A percentile compares a stretch with the other conserved stretches of the same genome.
Evolutionary conservation across 768 basidiomycete species (phyloP).

Genomic region (Pleurotus tuber-regium): DNA sequence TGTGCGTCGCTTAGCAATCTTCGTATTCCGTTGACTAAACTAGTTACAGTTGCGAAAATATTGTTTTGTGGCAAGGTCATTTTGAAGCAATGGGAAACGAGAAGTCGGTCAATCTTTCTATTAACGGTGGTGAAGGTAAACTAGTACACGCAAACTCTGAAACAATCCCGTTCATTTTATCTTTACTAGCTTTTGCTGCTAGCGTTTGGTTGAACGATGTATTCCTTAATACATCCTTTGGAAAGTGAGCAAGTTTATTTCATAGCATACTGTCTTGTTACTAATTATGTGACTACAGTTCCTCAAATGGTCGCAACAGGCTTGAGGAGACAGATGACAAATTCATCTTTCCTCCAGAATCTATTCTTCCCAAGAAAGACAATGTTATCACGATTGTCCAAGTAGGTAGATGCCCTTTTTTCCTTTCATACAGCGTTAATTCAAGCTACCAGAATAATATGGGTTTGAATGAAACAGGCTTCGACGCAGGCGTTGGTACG

Average conservation of each 20-base stretch:
- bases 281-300: conserved; percentile 33
- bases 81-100: conserved; percentile 62
- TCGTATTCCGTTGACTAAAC: neutral
- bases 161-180: too few relatives aligned
- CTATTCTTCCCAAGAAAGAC: conserved; percentile 49
- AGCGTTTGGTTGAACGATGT: conserved; percentile 77
- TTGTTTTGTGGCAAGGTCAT: conserved; percentile 80
- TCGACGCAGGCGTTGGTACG: conserved; percentile 38
- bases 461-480: conserved; percentile 75
- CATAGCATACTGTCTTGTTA: neutral
- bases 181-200: conserved; percentile 70
- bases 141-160: neutral
- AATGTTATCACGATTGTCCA: conserved; percentile 80
- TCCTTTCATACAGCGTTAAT: neutral
- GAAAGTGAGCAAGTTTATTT: conserved; percentile 49
- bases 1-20: conserved; percentile 42
- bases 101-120: conserved; percentile 67
- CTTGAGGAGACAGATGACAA: conserved; percentile 66
- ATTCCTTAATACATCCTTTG: conserved; percentile 71
- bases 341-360: conserved; percentile 58
- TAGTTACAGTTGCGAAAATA: conserved; percentile 71
- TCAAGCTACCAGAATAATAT: conserved; percentile 60
- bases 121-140: conserved; percentile 78
- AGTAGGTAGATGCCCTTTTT: conserved; percentile 31
- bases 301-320: conserved; percentile 60